phyloP scores from a whole-genome alignment of 306 rosid genomes.

The Benincasa hispida region DNA sequence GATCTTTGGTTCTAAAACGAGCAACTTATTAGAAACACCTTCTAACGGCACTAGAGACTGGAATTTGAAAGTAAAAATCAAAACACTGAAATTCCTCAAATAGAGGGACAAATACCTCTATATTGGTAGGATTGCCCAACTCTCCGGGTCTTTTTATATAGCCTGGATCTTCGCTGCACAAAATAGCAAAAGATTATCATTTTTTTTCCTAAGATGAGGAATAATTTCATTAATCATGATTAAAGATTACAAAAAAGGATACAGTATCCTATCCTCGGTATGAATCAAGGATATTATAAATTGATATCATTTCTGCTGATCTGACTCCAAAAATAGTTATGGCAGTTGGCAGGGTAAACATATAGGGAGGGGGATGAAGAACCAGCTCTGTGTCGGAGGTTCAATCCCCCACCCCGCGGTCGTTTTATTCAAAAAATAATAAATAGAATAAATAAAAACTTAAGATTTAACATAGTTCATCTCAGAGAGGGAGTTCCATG shows the following conservation, averaged over 20 bases:
- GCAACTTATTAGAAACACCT: not conserved
- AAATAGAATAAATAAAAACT: no score
- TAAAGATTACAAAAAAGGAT: not conserved
- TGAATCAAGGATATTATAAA: not conserved
- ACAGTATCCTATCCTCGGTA: not conserved
- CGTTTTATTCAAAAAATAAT: no score
- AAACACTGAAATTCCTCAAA: not conserved
- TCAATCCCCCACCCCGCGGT: no score
- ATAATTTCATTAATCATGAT: not conserved
- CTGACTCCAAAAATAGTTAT: not conserved
- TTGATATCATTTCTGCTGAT: not conserved
- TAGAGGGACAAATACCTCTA: constrained; percentile 36
- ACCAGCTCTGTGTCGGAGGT: not conserved
- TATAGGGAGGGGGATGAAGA: not conserved
- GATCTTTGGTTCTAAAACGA: not conserved
- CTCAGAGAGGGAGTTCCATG: not conserved
- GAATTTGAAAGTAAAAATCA: not conserved
- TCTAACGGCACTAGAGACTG: no score
- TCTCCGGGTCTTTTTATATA: constrained; percentile 61
- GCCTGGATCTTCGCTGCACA: constrained; percentile 83
- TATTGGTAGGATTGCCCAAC: constrained; percentile 30
- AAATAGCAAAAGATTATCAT: constrained; percentile 17
- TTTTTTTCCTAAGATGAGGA: not conserved
- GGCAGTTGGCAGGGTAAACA: not conserved
- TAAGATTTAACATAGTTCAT: not conserved